Conservation (phyloP, 805 yeast genomes). For the Saccharomycopsis lassenensis region DNA sequence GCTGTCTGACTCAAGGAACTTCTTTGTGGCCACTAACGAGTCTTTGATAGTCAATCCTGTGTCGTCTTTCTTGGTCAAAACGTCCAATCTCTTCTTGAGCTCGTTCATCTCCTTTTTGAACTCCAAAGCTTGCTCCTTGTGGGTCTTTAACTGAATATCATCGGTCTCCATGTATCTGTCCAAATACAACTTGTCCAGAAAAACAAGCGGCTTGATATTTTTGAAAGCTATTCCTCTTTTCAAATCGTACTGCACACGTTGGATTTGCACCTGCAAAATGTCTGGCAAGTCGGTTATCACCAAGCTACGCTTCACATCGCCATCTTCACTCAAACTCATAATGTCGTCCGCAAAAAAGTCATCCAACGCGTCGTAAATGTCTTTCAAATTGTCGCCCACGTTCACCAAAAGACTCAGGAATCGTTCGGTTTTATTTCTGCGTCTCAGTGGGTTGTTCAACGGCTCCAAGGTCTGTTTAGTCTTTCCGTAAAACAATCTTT, state of each 20-base stretch:
- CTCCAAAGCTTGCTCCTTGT: conserved; percentile 42
- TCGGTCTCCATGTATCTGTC: conserved; percentile 78
- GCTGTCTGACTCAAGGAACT: conserved; percentile 38
- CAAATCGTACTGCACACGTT: conserved; percentile 84
- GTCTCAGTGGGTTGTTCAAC: conserved; percentile 23
- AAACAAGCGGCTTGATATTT: conserved; percentile 71
- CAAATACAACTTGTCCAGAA: conserved; percentile 66
- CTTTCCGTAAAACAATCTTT: conserved; percentile 73
- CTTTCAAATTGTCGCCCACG: conserved; percentile 79
- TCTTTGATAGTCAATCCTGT: conserved; percentile 40
- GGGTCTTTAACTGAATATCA: conserved; percentile 38
- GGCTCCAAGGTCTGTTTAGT: conserved; percentile 49
- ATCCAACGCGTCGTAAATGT: conserved; percentile 85
- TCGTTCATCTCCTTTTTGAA: conserved; percentile 49
- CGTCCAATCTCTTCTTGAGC: conserved; percentile 28
- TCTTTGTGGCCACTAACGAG: conserved; percentile 43
- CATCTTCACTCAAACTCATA: conserved; percentile 56
- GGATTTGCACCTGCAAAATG: conserved; percentile 83
- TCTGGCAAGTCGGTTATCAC: conserved; percentile 66
- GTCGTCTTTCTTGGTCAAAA: conserved; percentile 36
- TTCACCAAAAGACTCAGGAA: conserved; percentile 76
- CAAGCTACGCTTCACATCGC: conserved; percentile 61
- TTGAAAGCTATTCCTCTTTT: conserved; percentile 66
- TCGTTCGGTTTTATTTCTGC: conserved; percentile 54
- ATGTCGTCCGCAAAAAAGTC: conserved; percentile 66